Conservation (phyloP, 179 eudicot genomes). For the Beta corolliflora region DNA sequence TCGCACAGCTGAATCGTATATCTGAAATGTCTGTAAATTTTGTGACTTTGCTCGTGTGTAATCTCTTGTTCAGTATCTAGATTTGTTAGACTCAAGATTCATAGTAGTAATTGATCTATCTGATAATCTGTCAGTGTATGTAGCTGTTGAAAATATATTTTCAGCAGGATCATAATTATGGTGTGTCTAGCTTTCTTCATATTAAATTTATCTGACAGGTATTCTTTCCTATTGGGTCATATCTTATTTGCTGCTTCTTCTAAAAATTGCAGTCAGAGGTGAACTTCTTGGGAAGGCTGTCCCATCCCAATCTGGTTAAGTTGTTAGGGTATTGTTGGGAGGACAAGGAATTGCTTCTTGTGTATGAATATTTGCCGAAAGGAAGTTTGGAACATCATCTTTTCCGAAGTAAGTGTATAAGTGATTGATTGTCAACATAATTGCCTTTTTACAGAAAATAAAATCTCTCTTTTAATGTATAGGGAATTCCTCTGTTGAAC, state of each 20-base stretch:
- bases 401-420: constrained; percentile 59
- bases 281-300: constrained; percentile 72
- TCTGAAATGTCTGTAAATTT: too few relatives aligned
- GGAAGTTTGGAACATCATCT: constrained; percentile 88
- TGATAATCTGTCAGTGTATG: background rate
- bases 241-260: background rate
- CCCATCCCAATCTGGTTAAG: constrained; percentile 76
- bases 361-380: constrained; percentile 70
- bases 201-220: background rate
- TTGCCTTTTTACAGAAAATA: background rate
- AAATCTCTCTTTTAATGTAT: constrained; percentile 7
- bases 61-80: too few relatives aligned
- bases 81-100: background rate
- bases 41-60: too few relatives aligned
- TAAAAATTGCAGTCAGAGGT: constrained; percentile 69
- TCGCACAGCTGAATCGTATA: too few relatives aligned
- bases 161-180: background rate
- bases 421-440: background rate
- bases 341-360: constrained; percentile 63
- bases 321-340: constrained; percentile 79
- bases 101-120: background rate
- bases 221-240: background rate
- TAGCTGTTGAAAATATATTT: background rate
- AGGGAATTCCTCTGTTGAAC: constrained; percentile 38
- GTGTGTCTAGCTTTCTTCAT: background rate